phyloP scores from a whole-genome alignment of 331 rosid species.

The Malus hybrid region DNA sequence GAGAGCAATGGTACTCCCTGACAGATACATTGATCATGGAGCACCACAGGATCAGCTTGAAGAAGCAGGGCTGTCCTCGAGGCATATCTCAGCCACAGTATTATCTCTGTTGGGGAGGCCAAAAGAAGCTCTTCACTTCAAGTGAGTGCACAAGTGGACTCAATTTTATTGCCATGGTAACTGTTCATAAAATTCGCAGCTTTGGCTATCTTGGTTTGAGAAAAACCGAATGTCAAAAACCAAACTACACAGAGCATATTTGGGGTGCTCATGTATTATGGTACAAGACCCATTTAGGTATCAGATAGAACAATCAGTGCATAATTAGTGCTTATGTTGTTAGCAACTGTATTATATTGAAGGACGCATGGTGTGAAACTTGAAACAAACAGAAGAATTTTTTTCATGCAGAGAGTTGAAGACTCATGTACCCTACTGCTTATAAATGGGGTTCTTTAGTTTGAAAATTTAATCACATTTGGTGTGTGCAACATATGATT shows the following conservation, averaged over 20 bases:
- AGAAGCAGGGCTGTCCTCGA: slow-evolving; percentile 82
- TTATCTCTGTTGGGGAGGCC: slow-evolving; percentile 65
- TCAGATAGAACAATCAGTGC: neutral
- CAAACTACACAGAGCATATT: neutral
- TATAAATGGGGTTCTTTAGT: neutral
- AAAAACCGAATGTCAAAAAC: neutral
- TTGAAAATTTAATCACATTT: neutral
- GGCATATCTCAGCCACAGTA: slow-evolving; percentile 67
- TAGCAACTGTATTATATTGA: neutral
- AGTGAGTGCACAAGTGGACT: slow-evolving; percentile 14
- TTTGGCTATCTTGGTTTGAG: neutral
- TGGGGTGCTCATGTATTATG: neutral
- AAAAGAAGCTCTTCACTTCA: slow-evolving; percentile 54
- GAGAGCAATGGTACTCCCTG: slow-evolving; percentile 89
- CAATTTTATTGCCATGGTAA: slow-evolving; percentile 10
- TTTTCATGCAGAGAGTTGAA: neutral
- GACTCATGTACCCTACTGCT: neutral
- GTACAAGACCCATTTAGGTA: neutral
- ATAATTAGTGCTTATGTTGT: neutral
- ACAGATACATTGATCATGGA: slow-evolving; percentile 89
- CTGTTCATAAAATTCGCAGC: slow-evolving; percentile 10
- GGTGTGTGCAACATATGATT: neutral
- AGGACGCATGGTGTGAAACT: neutral
- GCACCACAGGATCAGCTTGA: slow-evolving; percentile 62
- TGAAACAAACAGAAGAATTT: neutral